Conservation (phyloP, 257 asterid genomes). For the Capsicum baccatum region DNA sequence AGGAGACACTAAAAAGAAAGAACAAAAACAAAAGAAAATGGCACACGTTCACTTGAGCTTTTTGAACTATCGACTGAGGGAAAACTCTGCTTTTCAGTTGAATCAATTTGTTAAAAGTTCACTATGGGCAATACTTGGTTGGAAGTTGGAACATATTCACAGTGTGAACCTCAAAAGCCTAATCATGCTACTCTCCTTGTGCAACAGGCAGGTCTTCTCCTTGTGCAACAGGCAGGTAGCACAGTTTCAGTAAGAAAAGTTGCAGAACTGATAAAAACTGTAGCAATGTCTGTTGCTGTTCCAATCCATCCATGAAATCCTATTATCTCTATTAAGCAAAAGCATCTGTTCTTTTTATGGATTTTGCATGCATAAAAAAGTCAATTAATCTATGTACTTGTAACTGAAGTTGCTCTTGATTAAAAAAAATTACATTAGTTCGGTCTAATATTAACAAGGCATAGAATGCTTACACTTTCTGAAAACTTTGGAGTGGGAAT, state of each 20-base stretch:
- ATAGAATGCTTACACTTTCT: conserved; percentile 81
- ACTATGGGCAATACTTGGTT: not conserved
- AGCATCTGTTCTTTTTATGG: not conserved
- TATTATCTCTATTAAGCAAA: not conserved
- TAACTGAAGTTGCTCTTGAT: not conserved
- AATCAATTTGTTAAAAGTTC: not conserved
- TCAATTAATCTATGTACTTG: not conserved
- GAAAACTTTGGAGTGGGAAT: conserved; percentile 96
- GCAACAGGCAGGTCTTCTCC: not conserved
- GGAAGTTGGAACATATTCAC: conserved; percentile 7
- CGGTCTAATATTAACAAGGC: conserved; percentile 15
- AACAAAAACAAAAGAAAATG: not conserved
- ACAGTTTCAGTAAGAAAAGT: not conserved
- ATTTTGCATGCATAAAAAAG: not conserved
- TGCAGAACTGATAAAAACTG: not conserved
- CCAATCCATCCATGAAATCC: not conserved
- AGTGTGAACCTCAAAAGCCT: not conserved
- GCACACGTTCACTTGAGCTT: not conserved
- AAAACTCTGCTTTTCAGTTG: not conserved
- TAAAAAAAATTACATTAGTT: not conserved
- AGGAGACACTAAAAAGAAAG: not conserved
- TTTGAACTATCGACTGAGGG: not conserved
- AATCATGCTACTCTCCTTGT: not conserved
- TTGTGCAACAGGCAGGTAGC: not conserved
- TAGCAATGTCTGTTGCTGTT: not conserved